Evolutionary conservation across 2,329 filamentous ascomycete genomes (phyloP).

Genomic region (Dendrostoma leiphaemia): DNA sequence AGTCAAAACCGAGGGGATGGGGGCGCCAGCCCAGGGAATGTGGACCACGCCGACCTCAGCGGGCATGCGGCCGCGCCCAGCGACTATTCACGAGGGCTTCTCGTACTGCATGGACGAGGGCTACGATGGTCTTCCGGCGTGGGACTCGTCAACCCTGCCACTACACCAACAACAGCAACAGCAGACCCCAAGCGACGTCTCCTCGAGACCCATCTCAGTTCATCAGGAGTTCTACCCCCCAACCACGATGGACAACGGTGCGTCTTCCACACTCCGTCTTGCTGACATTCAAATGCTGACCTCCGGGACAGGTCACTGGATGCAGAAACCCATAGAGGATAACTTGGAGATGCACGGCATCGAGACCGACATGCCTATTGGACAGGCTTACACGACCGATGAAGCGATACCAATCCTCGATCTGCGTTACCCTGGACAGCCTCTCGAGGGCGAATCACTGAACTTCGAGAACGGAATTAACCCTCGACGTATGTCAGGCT

Average conservation of each 20-base stretch:
- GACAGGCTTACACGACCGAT: conserved; percentile 61
- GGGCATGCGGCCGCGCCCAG: conserved; percentile 50
- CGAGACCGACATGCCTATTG: conserved; percentile 58
- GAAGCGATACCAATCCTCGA: conserved; percentile 63
- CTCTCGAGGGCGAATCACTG: conserved; percentile 49
- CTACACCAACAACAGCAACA: conserved; percentile 28
- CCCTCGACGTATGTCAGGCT: conserved; percentile 66
- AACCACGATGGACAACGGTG: conserved; percentile 48
- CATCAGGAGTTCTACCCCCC: conserved; percentile 57
- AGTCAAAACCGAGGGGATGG: conserved; percentile 45
- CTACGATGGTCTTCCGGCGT: conserved; percentile 50
- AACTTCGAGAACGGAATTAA: conserved; percentile 52
- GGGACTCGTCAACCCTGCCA: conserved; percentile 55
- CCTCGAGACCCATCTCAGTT: conserved; percentile 53
- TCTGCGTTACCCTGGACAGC: conserved; percentile 48
- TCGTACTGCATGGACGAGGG: conserved; percentile 57
- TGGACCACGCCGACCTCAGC: conserved; percentile 57
- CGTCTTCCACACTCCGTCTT: too few relatives aligned
- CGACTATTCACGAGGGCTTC: conserved; percentile 61
- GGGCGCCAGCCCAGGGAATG: conserved; percentile 39
- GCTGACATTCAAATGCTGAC: conserved; percentile 23
- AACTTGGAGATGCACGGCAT: conserved; percentile 53
- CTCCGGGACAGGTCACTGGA: conserved; percentile 42
- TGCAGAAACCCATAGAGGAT: conserved; percentile 56
- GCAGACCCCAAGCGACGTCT: conserved; percentile 47